Conservation (phyloP, 495 filamentous ascomycete genomes). For the Tuber melanosporum region DNA sequence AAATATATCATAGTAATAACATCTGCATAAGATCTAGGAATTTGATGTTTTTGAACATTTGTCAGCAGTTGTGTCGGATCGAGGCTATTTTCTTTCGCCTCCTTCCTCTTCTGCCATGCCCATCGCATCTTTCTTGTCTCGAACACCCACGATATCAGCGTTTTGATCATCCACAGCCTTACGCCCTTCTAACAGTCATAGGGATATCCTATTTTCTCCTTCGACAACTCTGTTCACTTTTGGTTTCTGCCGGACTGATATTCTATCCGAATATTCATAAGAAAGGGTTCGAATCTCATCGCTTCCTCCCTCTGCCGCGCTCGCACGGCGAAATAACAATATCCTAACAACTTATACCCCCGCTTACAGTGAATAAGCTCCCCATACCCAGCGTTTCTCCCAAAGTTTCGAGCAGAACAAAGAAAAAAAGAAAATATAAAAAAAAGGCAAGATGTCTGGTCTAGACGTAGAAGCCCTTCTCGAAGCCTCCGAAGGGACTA, state of each 20-base stretch:
- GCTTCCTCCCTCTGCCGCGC: conserved; percentile 36
- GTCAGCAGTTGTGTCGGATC: not conserved
- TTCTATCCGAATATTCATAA: conserved; percentile 30
- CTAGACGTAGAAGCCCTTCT: conserved; percentile 90
- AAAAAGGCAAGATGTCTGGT: conserved; percentile 63
- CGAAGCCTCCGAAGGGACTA: conserved; percentile 71
- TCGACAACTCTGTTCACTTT: not conserved
- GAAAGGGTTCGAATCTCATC: conserved; percentile 38
- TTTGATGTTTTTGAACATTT: not conserved
- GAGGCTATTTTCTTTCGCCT: not conserved
- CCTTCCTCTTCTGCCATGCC: not conserved
- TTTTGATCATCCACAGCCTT: not conserved
- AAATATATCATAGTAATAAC: not conserved
- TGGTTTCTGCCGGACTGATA: not conserved
- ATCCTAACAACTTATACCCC: conserved; percentile 38
- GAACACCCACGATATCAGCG: not conserved
- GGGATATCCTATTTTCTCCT: not conserved
- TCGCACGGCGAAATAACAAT: conserved; percentile 34
- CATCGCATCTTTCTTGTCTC: conserved; percentile 1
- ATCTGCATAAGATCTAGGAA: not conserved
- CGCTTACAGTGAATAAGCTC: conserved; percentile 37
- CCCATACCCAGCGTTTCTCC: conserved; percentile 14
- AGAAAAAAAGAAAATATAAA: conserved; percentile 18
- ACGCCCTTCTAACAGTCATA: not conserved
- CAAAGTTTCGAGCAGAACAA: conserved; percentile 2